Percentiles rank a stretch among this genome's conserved stretches.
Evolutionary conservation across 495 filamentous ascomycete species (phyloP).

Genomic region (Hyphodiscus hymeniophilus): DNA sequence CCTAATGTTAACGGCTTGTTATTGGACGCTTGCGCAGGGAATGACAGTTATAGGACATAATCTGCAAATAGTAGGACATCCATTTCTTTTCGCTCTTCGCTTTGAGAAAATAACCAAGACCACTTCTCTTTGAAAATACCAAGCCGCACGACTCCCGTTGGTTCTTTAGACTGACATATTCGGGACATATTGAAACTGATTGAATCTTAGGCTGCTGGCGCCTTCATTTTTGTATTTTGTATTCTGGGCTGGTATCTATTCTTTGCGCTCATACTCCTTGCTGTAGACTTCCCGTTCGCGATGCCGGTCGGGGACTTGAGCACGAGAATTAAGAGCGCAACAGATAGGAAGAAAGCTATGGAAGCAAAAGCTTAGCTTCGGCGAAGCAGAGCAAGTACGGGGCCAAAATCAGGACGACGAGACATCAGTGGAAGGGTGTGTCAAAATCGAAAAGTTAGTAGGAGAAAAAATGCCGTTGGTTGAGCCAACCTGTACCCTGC

Average conservation of each 20-base stretch:
- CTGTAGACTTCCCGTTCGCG: constrained; percentile 46
- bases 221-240: constrained; percentile 39
- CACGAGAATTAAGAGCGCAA: too few relatives aligned
- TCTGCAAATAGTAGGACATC: background rate
- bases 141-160: too few relatives aligned
- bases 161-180: too few relatives aligned
- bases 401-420: too few relatives aligned
- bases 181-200: too few relatives aligned
- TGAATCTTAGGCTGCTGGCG: constrained; percentile 7
- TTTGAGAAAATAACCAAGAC: background rate
- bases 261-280: constrained; percentile 46
- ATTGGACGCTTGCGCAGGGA: constrained; percentile 1
- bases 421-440: too few relatives aligned
- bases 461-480: too few relatives aligned
- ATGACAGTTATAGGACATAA: background rate
- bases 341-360: background rate
- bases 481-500: too few relatives aligned
- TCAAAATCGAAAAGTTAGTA: too few relatives aligned
- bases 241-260: constrained; percentile 56
- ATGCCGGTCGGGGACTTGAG: constrained; percentile 49
- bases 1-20: background rate
- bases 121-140: too few relatives aligned
- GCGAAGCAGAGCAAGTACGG: too few relatives aligned
- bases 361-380: too few relatives aligned
- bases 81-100: background rate